Percentiles rank a stretch among this genome's conserved stretches.
Evolutionary conservation across 176 grass and related monocot genomes (phyloP).

Genomic region (Pontederia paniculata): DNA sequence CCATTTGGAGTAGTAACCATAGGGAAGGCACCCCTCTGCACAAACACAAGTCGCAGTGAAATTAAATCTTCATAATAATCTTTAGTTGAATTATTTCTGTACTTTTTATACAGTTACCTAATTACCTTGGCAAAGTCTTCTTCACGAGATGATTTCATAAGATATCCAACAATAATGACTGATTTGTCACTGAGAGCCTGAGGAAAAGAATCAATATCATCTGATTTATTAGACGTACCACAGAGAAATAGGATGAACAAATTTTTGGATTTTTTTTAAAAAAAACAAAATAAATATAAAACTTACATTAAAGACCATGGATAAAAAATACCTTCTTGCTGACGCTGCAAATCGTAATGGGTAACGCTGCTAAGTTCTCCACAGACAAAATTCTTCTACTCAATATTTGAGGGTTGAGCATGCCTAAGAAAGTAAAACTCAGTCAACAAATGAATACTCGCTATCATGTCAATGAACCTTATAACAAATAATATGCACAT

Average conservation of each 20-base stretch:
- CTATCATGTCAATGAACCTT: not conserved
- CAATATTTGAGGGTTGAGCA: conserved; percentile 3
- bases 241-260: not conserved
- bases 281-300: not conserved
- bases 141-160: conserved; percentile 91
- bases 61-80: conserved; percentile 11
- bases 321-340: conserved; percentile 57
- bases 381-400: conserved; percentile 36
- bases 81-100: conserved; percentile 18
- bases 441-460: not conserved
- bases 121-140: conserved; percentile 87
- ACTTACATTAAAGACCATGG: conserved; percentile 11
- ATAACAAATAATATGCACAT: not conserved
- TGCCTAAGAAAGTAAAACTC: conserved; percentile 29
- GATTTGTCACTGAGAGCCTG: conserved; percentile 41
- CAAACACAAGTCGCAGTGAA: conserved; percentile 15
- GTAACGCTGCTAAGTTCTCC: conserved; percentile 50
- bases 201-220: conserved; percentile 5
- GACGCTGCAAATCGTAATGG: conserved; percentile 44
- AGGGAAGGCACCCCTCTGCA: conserved; percentile 88
- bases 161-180: conserved; percentile 58
- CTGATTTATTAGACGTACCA: not conserved
- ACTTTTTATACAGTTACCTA: conserved; percentile 42
- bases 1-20: conserved; percentile 42
- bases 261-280: not conserved